Evolutionary conservation across 1,284 basidiomycete species (phyloP).

Genomic region (Cryptococcus jaspeensis): DNA sequence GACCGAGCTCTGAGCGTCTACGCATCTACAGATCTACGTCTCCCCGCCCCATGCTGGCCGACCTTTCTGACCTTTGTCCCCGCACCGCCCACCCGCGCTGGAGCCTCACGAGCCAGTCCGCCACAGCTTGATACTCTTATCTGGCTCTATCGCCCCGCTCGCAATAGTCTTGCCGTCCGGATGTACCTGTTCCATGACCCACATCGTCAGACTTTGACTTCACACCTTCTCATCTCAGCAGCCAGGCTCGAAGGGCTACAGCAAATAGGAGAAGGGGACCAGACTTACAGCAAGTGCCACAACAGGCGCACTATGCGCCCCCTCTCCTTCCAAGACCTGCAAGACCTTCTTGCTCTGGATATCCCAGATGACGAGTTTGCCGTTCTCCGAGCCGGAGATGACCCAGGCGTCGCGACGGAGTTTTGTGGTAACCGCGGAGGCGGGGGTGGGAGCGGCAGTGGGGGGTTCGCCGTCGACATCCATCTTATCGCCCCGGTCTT

Average conservation of each 20-base stretch:
- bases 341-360: slow-evolving; percentile 76
- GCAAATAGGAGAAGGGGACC: not conserved
- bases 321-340: slow-evolving; percentile 63
- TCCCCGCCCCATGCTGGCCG: no score
- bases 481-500: slow-evolving; percentile 1
- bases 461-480: slow-evolving; percentile 3
- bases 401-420: slow-evolving; percentile 56
- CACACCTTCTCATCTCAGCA: not conserved
- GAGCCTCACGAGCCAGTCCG: not conserved
- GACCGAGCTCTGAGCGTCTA: no score
- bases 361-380: slow-evolving; percentile 85
- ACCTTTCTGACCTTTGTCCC: no score
- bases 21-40: no score
- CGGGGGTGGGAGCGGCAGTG: not conserved
- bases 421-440: no score
- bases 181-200: slow-evolving; percentile 59
- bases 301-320: slow-evolving; percentile 26
- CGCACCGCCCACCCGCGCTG: no score
- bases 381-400: slow-evolving; percentile 86
- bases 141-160: slow-evolving; percentile 79
- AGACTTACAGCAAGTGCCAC: slow-evolving; percentile 45
- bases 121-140: slow-evolving; percentile 77
- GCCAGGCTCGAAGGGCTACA: not conserved
- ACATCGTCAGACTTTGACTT: not conserved
- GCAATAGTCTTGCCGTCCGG: slow-evolving; percentile 70